A percentile compares a stretch with the other conserved stretches of the same genome.
These are phyloP conservation scores for Lepiota brunneoincarnata DNA, from an alignment of 768 basidiomycete species.

Conservation along the genomic window DNA sequence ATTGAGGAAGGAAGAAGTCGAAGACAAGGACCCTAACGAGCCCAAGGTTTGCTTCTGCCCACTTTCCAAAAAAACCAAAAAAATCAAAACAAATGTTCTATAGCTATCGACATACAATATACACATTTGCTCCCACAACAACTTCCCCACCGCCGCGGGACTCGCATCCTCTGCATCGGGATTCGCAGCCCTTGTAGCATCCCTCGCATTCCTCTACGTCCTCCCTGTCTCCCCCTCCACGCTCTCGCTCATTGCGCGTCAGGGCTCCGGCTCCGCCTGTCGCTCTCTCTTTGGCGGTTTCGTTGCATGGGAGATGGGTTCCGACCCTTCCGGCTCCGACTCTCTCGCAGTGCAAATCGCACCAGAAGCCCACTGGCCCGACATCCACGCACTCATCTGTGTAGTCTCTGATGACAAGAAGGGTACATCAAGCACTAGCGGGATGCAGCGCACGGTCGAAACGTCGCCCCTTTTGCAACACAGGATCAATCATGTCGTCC, in stretches of 20 bases:
- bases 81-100: conserved; percentile 11
- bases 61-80: no score
- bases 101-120: conserved; percentile 72
- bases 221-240: conserved; percentile 76
- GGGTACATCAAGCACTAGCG: conserved; percentile 89
- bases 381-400: conserved; percentile 95
- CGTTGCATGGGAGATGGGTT: conserved; percentile 91
- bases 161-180: conserved; percentile 97
- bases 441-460: conserved; percentile 97
- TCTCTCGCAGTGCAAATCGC: conserved; percentile 88
- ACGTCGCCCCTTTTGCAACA: conserved; percentile 87
- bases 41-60: conserved; percentile 53
- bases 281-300: conserved; percentile 96
- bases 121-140: conserved; percentile 94
- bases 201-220: conserved; percentile 81
- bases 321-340: conserved; percentile 67
- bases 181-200: conserved; percentile 91
- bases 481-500: conserved; percentile 85
- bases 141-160: conserved; percentile 98
- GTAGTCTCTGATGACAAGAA: conserved; percentile 97
- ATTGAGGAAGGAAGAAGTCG: conserved; percentile 66
- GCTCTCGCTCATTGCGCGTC: conserved; percentile 92
- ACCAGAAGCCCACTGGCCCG: conserved; percentile 85
- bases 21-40: conserved; percentile 61
- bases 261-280: conserved; percentile 97